A percentile compares a stretch with the other conserved stretches of the same genome.
These are phyloP conservation scores for Borovskyia barvae DNA, from an alignment of 208 protist genomes.

Conservation along the genomic window DNA sequence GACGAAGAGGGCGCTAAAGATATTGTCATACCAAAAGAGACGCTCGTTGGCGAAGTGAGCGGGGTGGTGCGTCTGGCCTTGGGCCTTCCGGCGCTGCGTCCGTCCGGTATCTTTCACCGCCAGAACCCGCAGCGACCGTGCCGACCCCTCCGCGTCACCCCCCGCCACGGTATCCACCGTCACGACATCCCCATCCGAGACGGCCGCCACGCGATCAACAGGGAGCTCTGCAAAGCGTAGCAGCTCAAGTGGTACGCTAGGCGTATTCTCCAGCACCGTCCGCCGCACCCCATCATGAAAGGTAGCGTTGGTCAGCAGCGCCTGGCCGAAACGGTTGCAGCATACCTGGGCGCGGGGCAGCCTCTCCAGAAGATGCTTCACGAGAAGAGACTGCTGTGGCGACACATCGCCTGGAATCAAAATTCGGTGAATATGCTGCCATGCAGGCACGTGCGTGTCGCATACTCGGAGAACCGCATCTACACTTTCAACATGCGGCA, in stretches of 20 bases:
- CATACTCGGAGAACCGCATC: slow-evolving; percentile 46
- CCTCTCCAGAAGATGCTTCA: slow-evolving; percentile 32
- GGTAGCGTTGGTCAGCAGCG: slow-evolving; percentile 55
- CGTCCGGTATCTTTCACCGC: slow-evolving; percentile 19
- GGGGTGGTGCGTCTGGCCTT: slow-evolving; percentile 26
- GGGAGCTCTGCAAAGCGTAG: slow-evolving; percentile 29
- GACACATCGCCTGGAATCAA: slow-evolving; percentile 48
- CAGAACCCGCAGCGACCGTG: slow-evolving; percentile 20
- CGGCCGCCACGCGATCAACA: slow-evolving; percentile 11
- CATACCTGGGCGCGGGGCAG: slow-evolving; percentile 48
- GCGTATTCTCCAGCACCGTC: slow-evolving; percentile 45
- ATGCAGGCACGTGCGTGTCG: slow-evolving; percentile 25
- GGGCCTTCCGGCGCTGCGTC: slow-evolving; percentile 28
- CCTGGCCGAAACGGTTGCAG: slow-evolving; percentile 48
- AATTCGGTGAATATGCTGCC: slow-evolving; percentile 47
- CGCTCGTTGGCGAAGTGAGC: slow-evolving; percentile 56
- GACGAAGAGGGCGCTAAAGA: slow-evolving; percentile 50
- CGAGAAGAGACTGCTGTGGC: slow-evolving; percentile 24
- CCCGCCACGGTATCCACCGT: slow-evolving; percentile 19
- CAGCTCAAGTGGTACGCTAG: slow-evolving; percentile 2
- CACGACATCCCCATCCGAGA: slow-evolving; percentile 37
- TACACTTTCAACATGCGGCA: slow-evolving; percentile 35
- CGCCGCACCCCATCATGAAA: slow-evolving; percentile 65
- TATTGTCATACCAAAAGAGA: slow-evolving; percentile 64
- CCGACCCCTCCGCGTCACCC: background rate